Conservation (phyloP, 1,284 basidiomycete species). For the Ganoderma sp. region DNA sequence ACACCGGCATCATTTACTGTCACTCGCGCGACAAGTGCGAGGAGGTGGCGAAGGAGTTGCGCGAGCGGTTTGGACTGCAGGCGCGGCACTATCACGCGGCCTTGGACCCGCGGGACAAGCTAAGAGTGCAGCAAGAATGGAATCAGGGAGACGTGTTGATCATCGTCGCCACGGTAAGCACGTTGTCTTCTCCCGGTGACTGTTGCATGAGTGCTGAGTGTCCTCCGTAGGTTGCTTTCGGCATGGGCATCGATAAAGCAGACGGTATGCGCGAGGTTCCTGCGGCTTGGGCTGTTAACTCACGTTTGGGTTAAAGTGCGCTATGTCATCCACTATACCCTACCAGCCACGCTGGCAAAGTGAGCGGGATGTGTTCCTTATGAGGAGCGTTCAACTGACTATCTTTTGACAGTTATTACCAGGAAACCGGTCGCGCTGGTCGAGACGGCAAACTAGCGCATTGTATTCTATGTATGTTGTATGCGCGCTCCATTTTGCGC, state of each 20-base stretch:
- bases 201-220: neutral
- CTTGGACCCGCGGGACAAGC: slow-evolving; percentile 70
- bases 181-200: slow-evolving; percentile 24
- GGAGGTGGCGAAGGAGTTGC: slow-evolving; percentile 73
- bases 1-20: slow-evolving; percentile 92
- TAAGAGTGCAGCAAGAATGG: slow-evolving; percentile 76
- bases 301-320: slow-evolving; percentile 54
- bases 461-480: slow-evolving; percentile 61
- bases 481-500: slow-evolving; percentile 1
- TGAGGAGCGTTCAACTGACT: slow-evolving; percentile 9
- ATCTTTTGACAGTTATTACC: slow-evolving; percentile 62
- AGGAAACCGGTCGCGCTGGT: slow-evolving; percentile 87
- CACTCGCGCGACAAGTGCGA: slow-evolving; percentile 78
- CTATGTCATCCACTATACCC: slow-evolving; percentile 77
- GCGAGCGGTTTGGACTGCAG: slow-evolving; percentile 58
- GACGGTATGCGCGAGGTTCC: slow-evolving; percentile 54
- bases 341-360: slow-evolving; percentile 76
- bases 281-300: neutral
- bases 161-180: slow-evolving; percentile 85
- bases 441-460: slow-evolving; percentile 72
- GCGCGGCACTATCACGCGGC: slow-evolving; percentile 91
- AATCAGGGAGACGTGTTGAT: slow-evolving; percentile 75
- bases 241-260: slow-evolving; percentile 97
- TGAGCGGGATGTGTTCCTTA: slow-evolving; percentile 32
- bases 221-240: slow-evolving; percentile 70